A percentile compares a stretch with the other conserved stretches of the same genome.
Evolutionary conservation across 805 yeast species (phyloP).

Genomic region (Lipomyces kockii): DNA sequence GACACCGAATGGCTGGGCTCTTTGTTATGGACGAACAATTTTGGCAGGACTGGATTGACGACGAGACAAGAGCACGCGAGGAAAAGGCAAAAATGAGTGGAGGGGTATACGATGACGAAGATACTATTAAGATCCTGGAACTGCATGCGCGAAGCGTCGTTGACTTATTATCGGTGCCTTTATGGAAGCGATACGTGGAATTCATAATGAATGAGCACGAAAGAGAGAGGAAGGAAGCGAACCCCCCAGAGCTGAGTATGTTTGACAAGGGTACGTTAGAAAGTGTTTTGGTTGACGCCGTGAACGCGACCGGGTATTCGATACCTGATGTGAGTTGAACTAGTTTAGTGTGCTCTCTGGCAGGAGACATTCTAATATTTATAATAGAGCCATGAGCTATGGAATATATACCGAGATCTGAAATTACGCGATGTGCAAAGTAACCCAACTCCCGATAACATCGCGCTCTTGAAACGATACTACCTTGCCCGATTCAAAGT

Average conservation of each 20-base stretch:
- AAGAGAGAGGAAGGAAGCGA: constrained; percentile 6
- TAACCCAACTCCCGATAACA: constrained; percentile 12
- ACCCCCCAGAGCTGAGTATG: constrained; percentile 10
- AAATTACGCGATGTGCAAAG: constrained; percentile 6
- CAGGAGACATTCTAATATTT: background rate
- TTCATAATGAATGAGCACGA: constrained; percentile 16
- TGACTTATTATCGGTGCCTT: constrained; percentile 24
- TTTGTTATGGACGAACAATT: constrained; percentile 24
- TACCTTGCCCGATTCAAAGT: constrained; percentile 39
- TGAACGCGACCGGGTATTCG: constrained; percentile 27
- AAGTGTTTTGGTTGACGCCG: constrained; percentile 29
- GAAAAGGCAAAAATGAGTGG: constrained; percentile 12
- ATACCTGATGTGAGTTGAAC: constrained; percentile 26
- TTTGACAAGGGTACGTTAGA: constrained; percentile 14
- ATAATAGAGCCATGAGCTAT: constrained; percentile 32
- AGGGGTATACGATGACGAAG: constrained; percentile 13
- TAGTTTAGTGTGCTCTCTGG: background rate
- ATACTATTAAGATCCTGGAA: constrained; percentile 14
- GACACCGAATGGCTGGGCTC: constrained; percentile 19
- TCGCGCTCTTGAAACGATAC: constrained; percentile 20
- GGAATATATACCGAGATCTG: constrained; percentile 37
- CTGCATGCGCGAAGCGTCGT: constrained; percentile 25
- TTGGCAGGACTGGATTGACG: constrained; percentile 32
- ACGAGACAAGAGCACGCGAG: constrained; percentile 11
- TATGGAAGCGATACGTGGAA: constrained; percentile 32